Evolutionary conservation across 2,329 filamentous ascomycete genomes (phyloP).

Genomic region (Huntiella decipiens): DNA sequence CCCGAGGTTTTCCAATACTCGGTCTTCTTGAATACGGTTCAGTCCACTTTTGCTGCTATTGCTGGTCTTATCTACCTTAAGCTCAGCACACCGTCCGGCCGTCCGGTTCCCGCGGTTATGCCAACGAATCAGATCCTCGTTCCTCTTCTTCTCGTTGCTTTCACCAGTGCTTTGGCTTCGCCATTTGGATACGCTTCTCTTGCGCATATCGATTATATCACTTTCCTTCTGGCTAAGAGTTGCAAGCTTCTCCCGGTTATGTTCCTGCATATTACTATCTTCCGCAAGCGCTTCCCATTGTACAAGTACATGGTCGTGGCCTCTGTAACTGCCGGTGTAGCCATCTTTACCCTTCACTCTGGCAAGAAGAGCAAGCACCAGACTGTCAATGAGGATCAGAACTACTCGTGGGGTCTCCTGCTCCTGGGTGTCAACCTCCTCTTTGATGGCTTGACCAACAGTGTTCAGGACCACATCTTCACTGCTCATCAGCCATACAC

Average conservation of each 20-base stretch:
- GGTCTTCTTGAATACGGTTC: conserved; percentile 89
- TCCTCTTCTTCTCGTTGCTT: conserved; percentile 65
- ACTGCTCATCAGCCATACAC: conserved; percentile 57
- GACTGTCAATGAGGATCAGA: conserved; percentile 30
- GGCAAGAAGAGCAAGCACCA: conserved; percentile 33
- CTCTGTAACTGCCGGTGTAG: conserved; percentile 78
- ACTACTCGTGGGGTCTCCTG: conserved; percentile 59
- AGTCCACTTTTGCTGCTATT: conserved; percentile 71
- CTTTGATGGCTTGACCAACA: conserved; percentile 91
- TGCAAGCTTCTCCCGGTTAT: conserved; percentile 99
- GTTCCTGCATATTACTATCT: conserved; percentile 85
- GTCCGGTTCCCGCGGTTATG: conserved; percentile 45
- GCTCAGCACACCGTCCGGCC: conserved; percentile 33
- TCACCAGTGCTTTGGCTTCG: conserved; percentile 77
- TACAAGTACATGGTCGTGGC: conserved; percentile 94
- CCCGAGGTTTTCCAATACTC: conserved; percentile 79
- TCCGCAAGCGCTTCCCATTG: conserved; percentile 71
- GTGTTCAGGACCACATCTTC: conserved; percentile 92
- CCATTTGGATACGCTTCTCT: conserved; percentile 89
- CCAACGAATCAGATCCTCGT: conserved; percentile 55
- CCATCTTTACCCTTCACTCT: conserved; percentile 81
- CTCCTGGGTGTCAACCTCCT: conserved; percentile 77
- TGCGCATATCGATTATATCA: conserved; percentile 92
- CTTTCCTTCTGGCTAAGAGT: conserved; percentile 89
- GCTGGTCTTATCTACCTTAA: conserved; percentile 68